phyloP scores from a whole-genome alignment of 495 filamentous ascomycete genomes.

The Aspergillus conjunctus region DNA sequence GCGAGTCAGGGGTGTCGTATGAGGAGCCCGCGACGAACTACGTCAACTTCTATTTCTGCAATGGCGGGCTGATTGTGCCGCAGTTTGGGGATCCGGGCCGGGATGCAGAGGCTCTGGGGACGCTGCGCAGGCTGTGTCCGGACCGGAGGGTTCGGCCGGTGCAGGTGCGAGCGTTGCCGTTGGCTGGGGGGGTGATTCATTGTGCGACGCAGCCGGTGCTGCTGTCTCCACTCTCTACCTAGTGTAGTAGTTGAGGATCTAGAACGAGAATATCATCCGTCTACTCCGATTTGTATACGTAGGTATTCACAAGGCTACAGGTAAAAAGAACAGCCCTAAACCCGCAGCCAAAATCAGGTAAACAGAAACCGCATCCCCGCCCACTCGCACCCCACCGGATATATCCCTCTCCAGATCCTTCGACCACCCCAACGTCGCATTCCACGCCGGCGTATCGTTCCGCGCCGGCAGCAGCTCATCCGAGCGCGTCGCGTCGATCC shows the following conservation, averaged over 20 bases:
- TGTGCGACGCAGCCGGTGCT: conserved; percentile 39
- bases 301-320: too few species aligned
- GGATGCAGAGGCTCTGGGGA: conserved; percentile 32
- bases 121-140: conserved; percentile 28
- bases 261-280: too few species aligned
- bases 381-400: too few species aligned
- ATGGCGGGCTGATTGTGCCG: conserved; percentile 38
- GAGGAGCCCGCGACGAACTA: conserved; percentile 36
- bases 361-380: too few species aligned
- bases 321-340: too few species aligned
- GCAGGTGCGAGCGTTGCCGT: conserved; percentile 31
- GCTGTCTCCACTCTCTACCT: neutral
- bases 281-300: too few species aligned
- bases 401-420: too few species aligned
- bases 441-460: too few species aligned
- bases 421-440: too few species aligned
- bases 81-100: conserved; percentile 34
- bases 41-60: conserved; percentile 43
- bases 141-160: conserved; percentile 18
- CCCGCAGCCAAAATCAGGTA: too few species aligned
- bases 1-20: conserved; percentile 23
- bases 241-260: neutral
- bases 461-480: too few species aligned
- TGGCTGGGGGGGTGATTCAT: conserved; percentile 38
- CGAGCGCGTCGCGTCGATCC: too few species aligned